Conservation (phyloP, 2,329 filamentous ascomycete species). For the Fusarium denticulatum region DNA sequence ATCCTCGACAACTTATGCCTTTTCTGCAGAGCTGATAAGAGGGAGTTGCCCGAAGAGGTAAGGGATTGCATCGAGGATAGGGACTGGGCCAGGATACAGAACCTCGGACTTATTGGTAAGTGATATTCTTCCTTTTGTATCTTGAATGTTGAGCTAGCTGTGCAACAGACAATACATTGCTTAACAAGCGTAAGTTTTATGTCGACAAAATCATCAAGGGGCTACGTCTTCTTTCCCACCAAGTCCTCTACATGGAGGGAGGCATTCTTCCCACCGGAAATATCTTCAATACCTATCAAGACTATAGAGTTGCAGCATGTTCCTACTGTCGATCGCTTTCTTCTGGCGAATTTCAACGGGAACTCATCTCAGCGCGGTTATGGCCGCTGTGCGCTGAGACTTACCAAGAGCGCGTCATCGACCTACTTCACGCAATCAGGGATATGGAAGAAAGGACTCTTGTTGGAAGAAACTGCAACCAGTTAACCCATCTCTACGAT, state of each 20-base stretch:
- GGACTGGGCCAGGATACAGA: constrained; percentile 2
- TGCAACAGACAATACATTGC: constrained; percentile 3
- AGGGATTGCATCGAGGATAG: not conserved
- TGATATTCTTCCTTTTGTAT: too few relatives aligned
- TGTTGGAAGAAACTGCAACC: constrained; percentile 7
- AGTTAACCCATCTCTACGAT: constrained; percentile 17
- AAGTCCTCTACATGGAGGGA: constrained; percentile 1
- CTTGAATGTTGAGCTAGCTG: not conserved
- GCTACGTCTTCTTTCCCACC: constrained; percentile 21
- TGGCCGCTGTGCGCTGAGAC: constrained; percentile 8
- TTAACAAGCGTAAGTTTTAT: not conserved
- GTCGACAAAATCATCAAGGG: constrained; percentile 8
- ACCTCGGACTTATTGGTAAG: constrained; percentile 9
- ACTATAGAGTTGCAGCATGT: constrained; percentile 17
- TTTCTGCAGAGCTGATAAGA: not conserved
- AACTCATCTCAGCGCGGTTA: not conserved
- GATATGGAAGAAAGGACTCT: not conserved
- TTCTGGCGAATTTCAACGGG: not conserved
- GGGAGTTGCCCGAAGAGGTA: not conserved
- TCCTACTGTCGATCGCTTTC: not conserved
- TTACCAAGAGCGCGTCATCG: constrained; percentile 4
- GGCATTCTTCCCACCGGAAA: constrained; percentile 16
- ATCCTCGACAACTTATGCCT: not conserved
- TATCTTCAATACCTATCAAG: not conserved
- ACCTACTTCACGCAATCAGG: constrained; percentile 2